Conservation (phyloP, 345 rosid species). For the Microcos paniculata region DNA sequence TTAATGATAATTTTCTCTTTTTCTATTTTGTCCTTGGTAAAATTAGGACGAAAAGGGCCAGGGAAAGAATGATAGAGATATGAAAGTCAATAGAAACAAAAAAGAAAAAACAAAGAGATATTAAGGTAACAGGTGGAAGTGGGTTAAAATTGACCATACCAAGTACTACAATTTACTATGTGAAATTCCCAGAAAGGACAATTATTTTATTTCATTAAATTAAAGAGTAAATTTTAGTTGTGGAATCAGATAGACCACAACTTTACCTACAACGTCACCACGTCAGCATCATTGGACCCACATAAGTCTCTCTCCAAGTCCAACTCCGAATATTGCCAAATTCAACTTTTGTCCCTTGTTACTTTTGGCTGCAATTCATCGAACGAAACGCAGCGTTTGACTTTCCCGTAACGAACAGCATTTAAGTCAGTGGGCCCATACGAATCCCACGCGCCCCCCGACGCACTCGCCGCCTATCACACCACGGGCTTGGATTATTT, state of each 20-base stretch:
- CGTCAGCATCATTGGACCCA: not conserved
- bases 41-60: not conserved
- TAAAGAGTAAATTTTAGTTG: not conserved
- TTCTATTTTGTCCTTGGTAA: too few relatives aligned
- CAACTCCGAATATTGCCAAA: not conserved
- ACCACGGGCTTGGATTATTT: too few relatives aligned
- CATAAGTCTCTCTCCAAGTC: not conserved
- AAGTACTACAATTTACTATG: too few relatives aligned
- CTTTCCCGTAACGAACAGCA: not conserved
- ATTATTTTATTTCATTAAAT: not conserved
- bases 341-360: not conserved
- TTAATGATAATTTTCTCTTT: too few relatives aligned
- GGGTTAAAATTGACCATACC: too few relatives aligned
- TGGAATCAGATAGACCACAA: not conserved
- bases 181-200: too few relatives aligned
- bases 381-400: constrained; percentile 8
- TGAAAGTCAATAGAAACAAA: not conserved
- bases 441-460: not conserved
- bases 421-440: constrained; percentile 4
- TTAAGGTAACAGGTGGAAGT: too few relatives aligned
- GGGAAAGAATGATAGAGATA: not conserved
- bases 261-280: not conserved
- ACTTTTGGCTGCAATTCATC: not conserved
- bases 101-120: not conserved
- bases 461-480: not conserved